phyloP scores from a whole-genome alignment of 768 basidiomycete genomes.

The Suillus discolor region DNA sequence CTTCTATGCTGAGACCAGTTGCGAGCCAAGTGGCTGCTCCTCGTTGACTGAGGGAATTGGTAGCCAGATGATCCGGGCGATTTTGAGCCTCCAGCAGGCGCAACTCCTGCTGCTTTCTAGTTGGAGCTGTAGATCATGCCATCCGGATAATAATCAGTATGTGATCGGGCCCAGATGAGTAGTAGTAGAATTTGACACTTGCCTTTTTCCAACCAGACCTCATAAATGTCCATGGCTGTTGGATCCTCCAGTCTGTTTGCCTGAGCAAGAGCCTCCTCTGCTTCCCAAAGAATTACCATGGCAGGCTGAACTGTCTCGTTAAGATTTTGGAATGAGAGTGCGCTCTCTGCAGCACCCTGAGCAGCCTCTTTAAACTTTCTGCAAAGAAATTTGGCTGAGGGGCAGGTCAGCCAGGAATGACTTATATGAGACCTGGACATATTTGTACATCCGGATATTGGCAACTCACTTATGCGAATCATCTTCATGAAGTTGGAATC shows the following conservation, averaged over 20 bases:
- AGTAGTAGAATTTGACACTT: too few relatives aligned
- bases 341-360: not conserved
- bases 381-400: not conserved
- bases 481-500: constrained; percentile 30
- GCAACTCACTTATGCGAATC: constrained; percentile 14
- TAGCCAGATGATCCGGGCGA: too few relatives aligned
- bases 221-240: constrained; percentile 10
- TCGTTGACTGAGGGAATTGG: too few relatives aligned
- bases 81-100: too few relatives aligned
- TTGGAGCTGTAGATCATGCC: too few relatives aligned
- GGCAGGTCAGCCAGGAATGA: not conserved
- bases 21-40: too few relatives aligned
- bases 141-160: too few relatives aligned
- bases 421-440: not conserved
- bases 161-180: too few relatives aligned
- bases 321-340: not conserved
- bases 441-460: not conserved
- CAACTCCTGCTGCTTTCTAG: too few relatives aligned
- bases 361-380: constrained; percentile 6
- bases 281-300: constrained; percentile 3
- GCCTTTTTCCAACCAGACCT: not conserved
- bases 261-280: not conserved
- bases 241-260: not conserved
- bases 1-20: too few relatives aligned
- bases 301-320: not conserved